These are phyloP conservation scores for Vanilla planifolia DNA, from an alignment of 106 monocot genomes.

Conservation along the genomic window DNA sequence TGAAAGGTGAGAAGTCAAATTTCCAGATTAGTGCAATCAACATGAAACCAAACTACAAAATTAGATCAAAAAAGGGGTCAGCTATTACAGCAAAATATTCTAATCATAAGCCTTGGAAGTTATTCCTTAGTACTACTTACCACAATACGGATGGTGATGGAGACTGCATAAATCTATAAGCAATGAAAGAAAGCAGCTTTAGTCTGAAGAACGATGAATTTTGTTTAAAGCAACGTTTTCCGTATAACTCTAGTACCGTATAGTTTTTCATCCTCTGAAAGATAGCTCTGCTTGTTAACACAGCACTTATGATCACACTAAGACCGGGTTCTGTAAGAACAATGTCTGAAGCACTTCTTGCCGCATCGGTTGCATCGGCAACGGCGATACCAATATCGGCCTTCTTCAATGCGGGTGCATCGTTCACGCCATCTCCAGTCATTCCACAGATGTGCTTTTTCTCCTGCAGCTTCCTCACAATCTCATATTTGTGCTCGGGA, in stretches of 20 bases:
- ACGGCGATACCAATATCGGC: constrained; percentile 99
- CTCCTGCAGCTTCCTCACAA: constrained; percentile 95
- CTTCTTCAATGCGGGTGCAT: constrained; percentile 95
- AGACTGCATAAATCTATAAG: constrained; percentile 72
- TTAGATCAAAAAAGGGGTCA: constrained; percentile 1
- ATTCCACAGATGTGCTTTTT: constrained; percentile 95
- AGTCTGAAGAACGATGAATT: constrained; percentile 1
- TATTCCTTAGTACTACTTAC: constrained; percentile 26
- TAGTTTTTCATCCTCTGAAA: constrained; percentile 99
- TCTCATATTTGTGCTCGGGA: constrained; percentile 92
- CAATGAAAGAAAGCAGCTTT: neutral
- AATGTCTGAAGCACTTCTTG: constrained; percentile 91
- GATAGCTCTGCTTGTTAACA: constrained; percentile 91
- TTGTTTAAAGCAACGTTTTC: too few species aligned
- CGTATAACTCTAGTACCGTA: constrained; percentile 51
- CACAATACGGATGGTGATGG: constrained; percentile 86
- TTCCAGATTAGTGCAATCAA: constrained; percentile 80
- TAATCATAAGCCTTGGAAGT: neutral
- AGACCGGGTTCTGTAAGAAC: constrained; percentile 96
- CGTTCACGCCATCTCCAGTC: constrained; percentile 99
- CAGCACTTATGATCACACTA: constrained; percentile 97
- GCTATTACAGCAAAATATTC: neutral
- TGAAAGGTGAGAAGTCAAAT: constrained; percentile 81
- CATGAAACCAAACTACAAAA: constrained; percentile 60
- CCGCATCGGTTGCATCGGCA: constrained; percentile 97